Base-by-base conservation (phyloP, 352 stramenopile genomes). In the Phytophthora aleatoria region DNA sequence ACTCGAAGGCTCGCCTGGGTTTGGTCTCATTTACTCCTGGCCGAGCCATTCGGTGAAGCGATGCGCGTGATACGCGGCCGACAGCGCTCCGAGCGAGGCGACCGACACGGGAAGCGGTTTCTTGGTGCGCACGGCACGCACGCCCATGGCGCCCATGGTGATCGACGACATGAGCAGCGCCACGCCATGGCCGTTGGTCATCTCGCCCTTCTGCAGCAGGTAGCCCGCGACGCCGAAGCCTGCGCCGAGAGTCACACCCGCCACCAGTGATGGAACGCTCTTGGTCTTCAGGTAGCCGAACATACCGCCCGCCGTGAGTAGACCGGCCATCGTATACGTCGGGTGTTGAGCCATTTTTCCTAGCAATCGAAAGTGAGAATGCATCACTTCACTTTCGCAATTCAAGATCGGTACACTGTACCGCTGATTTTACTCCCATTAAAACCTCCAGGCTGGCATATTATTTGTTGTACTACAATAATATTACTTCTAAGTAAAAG, bases 81-180 rank as follows among this genome's bases (percentile, higher is more conserved):
- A 94, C 44, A 96, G 52, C 2, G 85, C 86, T 55, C 87, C 87
- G 30, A 96, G 71, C 16, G 83, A 85, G 15, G 86, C 83, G 27
- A 97, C 67, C 10, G 82, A 78, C 49, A 93, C 84, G 1, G 89
- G 87, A 9, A 97, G 63, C 16, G 82, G 73, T 69, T 90, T 92
- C 43, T 77, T 78, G 44, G 75, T 89, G 63, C 77, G 78, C 51
- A 95, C 79, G 41, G 87, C 87, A 58, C 89, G 85, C 59, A 92
- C 53, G 35, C 85, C 86, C 89, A 97, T 97, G 20, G 83, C 80
- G 33, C 81, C 83, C 85, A 94, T 92, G 54, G 89, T 95, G 64
- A 94, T 83, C 30, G 87, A 83, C 20, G 87, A 95, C 61, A 92
- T 71, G 53, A 92, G 83, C 20, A 96, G 73, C 54, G 85, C 86